Conservation (phyloP, 2,329 filamentous ascomycete species). For the Nemania serpens region DNA sequence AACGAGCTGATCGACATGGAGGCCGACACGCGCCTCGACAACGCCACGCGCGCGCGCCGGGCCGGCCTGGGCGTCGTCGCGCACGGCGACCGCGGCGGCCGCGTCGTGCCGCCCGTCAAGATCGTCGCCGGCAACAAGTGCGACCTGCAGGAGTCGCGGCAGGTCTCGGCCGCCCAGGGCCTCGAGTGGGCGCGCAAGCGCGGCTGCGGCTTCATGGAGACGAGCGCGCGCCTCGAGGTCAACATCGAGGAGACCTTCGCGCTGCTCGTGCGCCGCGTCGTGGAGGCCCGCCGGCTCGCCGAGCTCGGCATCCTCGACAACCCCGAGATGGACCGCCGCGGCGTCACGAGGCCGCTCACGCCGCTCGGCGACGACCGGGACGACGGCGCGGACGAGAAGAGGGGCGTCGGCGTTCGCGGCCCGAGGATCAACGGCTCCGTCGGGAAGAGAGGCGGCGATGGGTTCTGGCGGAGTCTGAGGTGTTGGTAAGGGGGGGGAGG, state of each 20-base stretch:
- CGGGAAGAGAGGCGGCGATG: slow-evolving; percentile 46
- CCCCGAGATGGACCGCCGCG: slow-evolving; percentile 52
- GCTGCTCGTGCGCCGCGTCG: slow-evolving; percentile 65
- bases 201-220: slow-evolving; percentile 89
- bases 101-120: slow-evolving; percentile 73
- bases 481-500: slow-evolving; percentile 51
- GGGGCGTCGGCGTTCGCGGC: slow-evolving; percentile 40
- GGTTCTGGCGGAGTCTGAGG: slow-evolving; percentile 61
- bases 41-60: slow-evolving; percentile 57
- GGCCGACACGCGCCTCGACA: slow-evolving; percentile 69
- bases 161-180: slow-evolving; percentile 71
- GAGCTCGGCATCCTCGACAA: slow-evolving; percentile 53
- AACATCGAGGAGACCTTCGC: slow-evolving; percentile 91
- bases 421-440: slow-evolving; percentile 51
- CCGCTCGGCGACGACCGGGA: slow-evolving; percentile 50
- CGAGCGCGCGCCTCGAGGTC: slow-evolving; percentile 79
- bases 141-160: slow-evolving; percentile 72
- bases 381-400: slow-evolving; percentile 52
- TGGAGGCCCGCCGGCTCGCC: slow-evolving; percentile 59
- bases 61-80: slow-evolving; percentile 42
- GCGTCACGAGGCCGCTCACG: slow-evolving; percentile 62
- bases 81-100: slow-evolving; percentile 45
- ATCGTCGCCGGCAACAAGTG: slow-evolving; percentile 88
- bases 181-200: slow-evolving; percentile 76
- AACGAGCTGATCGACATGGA: slow-evolving; percentile 85